phyloP scores from a whole-genome alignment of 2,329 filamentous ascomycete genomes.

The Botrytis sinoallii region DNA sequence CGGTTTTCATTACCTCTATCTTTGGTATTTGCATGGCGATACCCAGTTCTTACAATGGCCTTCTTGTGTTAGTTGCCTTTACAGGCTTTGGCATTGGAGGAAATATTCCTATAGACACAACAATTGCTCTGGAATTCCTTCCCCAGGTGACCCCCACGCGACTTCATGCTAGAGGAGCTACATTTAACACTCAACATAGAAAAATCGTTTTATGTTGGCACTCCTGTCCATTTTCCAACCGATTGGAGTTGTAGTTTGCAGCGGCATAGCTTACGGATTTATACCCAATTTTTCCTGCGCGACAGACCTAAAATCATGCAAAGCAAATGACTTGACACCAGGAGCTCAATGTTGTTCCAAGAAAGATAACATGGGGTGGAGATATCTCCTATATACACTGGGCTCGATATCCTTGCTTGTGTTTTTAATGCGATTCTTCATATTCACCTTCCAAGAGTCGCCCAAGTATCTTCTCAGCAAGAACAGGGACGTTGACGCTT shows the following conservation, averaged over 20 bases:
- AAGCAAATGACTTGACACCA: constrained; percentile 26
- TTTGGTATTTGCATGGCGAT: constrained; percentile 29
- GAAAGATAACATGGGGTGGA: constrained; percentile 55
- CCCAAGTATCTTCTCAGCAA: constrained; percentile 57
- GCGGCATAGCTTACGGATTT: constrained; percentile 30
- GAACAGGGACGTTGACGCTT: constrained; percentile 51
- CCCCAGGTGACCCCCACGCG: constrained; percentile 24
- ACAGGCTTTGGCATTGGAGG: constrained; percentile 33
- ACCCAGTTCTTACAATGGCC: constrained; percentile 24
- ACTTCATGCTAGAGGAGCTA: not conserved
- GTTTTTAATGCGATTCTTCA: constrained; percentile 52
- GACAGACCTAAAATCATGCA: constrained; percentile 20
- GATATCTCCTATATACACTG: constrained; percentile 54
- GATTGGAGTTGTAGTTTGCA: constrained; percentile 30
- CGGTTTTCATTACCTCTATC: constrained; percentile 25
- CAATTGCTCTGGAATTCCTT: constrained; percentile 33
- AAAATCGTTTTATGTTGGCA: constrained; percentile 31
- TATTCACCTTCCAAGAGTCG: constrained; percentile 56
- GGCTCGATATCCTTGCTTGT: constrained; percentile 53
- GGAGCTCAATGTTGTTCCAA: constrained; percentile 32
- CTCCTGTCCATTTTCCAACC: constrained; percentile 33
- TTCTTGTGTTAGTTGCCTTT: constrained; percentile 26
- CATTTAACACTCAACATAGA: constrained; percentile 20
- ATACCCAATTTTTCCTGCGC: constrained; percentile 29
- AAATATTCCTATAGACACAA: constrained; percentile 36